Conservation (phyloP, 176 grass and related monocot species). For the Bothriochloa decipiens region DNA sequence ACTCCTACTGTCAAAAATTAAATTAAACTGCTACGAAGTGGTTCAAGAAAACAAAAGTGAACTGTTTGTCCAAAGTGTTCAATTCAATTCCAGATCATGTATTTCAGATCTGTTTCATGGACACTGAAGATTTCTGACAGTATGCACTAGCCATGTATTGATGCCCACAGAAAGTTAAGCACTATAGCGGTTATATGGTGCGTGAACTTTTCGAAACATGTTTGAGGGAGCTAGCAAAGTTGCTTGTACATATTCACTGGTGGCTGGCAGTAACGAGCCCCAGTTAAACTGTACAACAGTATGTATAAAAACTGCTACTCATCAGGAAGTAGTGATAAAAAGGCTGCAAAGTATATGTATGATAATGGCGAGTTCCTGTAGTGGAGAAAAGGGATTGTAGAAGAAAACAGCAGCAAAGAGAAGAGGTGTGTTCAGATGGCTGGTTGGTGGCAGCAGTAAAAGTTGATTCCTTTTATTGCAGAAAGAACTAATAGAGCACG, state of each 20-base stretch:
- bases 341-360: conserved; percentile 18
- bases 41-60: not conserved
- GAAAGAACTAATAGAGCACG: not conserved
- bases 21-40: too few relatives aligned
- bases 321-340: conserved; percentile 2
- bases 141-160: conserved; percentile 23
- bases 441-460: not conserved
- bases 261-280: not conserved
- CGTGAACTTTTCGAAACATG: conserved; percentile 8
- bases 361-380: not conserved
- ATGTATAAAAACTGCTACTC: conserved; percentile 20
- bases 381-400: conserved; percentile 6
- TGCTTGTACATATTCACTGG: conserved; percentile 8
- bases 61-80: conserved; percentile 19
- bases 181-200: not conserved
- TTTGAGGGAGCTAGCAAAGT: conserved; percentile 17
- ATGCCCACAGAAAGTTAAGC: conserved; percentile 10
- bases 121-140: conserved; percentile 15
- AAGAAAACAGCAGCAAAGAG: not conserved
- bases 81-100: not conserved
- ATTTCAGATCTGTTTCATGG: conserved; percentile 20
- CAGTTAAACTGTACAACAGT: conserved; percentile 28
- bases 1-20: too few relatives aligned
- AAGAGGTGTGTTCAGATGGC: not conserved
- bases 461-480: not conserved